Percentiles rank a stretch among this genome's conserved stretches.
Evolutionary conservation across 441 rosid genomes (phyloP).

Genomic region (Eutrema salsugineum): DNA sequence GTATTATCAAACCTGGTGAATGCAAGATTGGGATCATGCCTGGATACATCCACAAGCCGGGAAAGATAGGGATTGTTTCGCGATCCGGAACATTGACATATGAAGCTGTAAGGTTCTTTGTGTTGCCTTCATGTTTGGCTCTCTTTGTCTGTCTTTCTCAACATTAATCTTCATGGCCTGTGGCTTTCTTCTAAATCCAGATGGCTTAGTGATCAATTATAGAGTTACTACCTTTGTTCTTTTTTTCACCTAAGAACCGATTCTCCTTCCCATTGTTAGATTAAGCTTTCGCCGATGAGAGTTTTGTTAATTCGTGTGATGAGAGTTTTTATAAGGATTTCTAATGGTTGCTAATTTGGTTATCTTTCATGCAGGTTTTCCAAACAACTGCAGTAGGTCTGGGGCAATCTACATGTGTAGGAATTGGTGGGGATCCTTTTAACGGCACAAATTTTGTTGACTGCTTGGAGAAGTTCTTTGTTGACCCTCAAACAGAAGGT

Average conservation of each 20-base stretch:
- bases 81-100: conserved; percentile 87
- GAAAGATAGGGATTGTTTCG: conserved; percentile 76
- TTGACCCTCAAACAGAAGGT: conserved; percentile 86
- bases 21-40: conserved; percentile 93
- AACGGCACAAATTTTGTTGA: conserved; percentile 85
- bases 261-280: not conserved
- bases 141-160: not conserved
- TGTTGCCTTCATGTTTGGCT: not conserved
- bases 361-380: conserved; percentile 46
- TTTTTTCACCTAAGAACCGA: not conserved
- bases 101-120: conserved; percentile 62
- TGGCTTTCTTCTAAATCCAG: not conserved
- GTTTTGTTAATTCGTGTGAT: not conserved
- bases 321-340: not conserved
- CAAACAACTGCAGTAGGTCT: conserved; percentile 82
- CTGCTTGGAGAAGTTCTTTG: conserved; percentile 59
- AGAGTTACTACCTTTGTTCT: not conserved
- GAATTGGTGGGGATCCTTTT: conserved; percentile 86
- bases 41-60: conserved; percentile 84
- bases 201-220: not conserved
- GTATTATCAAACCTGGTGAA: conserved; percentile 87
- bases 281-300: not conserved
- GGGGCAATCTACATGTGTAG: conserved; percentile 85
- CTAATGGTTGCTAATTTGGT: not conserved
- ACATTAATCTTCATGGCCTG: not conserved